phyloP scores from a whole-genome alignment of 2,329 filamentous ascomycete species.

The Diaporthe sp. region DNA sequence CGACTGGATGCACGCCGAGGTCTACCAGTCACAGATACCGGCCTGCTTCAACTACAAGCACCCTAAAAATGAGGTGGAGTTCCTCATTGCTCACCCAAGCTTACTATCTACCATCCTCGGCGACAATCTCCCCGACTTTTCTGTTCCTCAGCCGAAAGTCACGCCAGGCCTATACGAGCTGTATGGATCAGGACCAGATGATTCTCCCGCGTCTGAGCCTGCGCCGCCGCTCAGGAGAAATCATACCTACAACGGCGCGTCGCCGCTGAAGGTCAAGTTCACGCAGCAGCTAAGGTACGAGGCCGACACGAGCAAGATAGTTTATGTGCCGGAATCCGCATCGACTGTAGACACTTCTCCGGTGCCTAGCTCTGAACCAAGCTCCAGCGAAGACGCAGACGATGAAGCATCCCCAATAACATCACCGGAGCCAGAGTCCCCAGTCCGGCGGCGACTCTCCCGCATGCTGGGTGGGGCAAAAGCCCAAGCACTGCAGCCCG shows the following conservation, averaged over 20 bases:
- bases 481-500: neutral
- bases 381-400: neutral
- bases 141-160: neutral
- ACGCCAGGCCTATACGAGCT: neutral
- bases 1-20: slow-evolving; percentile 46
- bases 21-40: slow-evolving; percentile 43
- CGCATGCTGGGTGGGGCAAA: neutral
- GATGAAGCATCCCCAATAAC: neutral
- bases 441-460: neutral
- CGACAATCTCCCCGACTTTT: neutral
- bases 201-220: neutral
- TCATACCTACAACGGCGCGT: neutral
- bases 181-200: neutral
- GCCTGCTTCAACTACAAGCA: slow-evolving; percentile 27
- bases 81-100: slow-evolving; percentile 8
- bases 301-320: slow-evolving; percentile 20
- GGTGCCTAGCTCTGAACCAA: neutral
- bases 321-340: neutral
- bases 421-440: neutral
- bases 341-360: neutral
- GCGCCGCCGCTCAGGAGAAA: neutral
- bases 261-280: neutral
- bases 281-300: slow-evolving; percentile 11
- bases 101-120: slow-evolving; percentile 22
- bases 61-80: slow-evolving; percentile 18